Base-by-base conservation (phyloP, 1,284 basidiomycete species). In the Tilletiopsis washingtonensis region DNA sequence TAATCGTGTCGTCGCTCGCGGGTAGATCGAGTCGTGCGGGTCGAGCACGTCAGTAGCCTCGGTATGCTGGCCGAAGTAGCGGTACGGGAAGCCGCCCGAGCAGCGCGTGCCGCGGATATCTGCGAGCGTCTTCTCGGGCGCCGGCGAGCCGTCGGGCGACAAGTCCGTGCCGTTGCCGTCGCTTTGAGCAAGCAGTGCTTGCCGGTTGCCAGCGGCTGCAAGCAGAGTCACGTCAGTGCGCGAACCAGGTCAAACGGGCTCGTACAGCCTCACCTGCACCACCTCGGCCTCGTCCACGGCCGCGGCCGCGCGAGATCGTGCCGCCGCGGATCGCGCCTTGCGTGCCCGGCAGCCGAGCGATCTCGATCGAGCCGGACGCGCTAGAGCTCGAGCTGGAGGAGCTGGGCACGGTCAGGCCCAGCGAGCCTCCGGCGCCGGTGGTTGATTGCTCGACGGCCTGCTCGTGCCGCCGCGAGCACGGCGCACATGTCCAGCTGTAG, bases 401-500 rank as follows among this genome's bases (percentile, higher is more conserved):
- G n/a, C n/a, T n/a, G n/a, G n/a, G n/a, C n/a, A n/a, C n/a, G n/a
- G n/a, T n/a, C n/a, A n/a, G n/a, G n/a, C n/a, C n/a, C n/a, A n/a
- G n/a, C n/a, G n/a, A 4, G 49, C 34, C 27, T 36, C 44, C 17
- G 24, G 21, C 46, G 24, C 43, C 17, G 41, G 29, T 29, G 41
- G 21, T 43, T 24, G 40, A 26, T n/a, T n/a, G n/a, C 29, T 44
- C 45, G 25, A 91, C 87, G 67, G 88, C 84, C 65, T 90, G 85
- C 63, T 89, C 89, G 67, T 93, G 86, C 63, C 82, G 80, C 44
- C 83, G 81, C 3, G 90, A 88, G 74, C 93, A 97, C 0, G 88
- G 86, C 0, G 88, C 88, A 66, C 94, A 98, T 3, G 89, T 90
- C 93, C 93, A 98, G 27, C 88, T 90, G 76, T 96, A 97, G 21